Base-by-base conservation (phyloP, 1,284 basidiomycete genomes). In the Mycena citricolor region DNA sequence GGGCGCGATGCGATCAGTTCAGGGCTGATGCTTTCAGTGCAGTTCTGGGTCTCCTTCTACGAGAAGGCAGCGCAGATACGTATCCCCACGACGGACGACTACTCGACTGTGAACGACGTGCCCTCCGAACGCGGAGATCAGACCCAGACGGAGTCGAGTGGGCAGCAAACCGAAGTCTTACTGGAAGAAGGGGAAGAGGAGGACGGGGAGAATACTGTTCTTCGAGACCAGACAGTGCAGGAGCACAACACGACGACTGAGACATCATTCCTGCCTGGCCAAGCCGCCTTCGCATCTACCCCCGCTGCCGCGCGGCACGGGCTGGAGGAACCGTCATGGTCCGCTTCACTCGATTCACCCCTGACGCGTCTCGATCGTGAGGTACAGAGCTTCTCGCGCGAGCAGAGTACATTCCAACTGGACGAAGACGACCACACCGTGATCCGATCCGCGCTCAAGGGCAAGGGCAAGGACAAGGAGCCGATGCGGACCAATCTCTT, bases 21-120 rank as follows among this genome's bases (percentile, higher is more conserved):
- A n/a, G n/a, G n/a, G n/a, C n/a, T n/a, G n/a, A n/a, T n/a, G n/a
- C n/a, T n/a, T n/a, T n/a, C n/a, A n/a, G n/a, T 23, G 5, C 53
- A 93, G 86, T 97, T 97, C 64, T 97, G 94, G 94, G 84, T 86
- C n/a, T 85, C 86, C 1, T 97, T 97, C 72, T 97, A 91, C 62
- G 91, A 94, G 60, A 80, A 86, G 54, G 90, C 92, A 5, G 92
- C 93, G 2, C 84, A 92, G 56, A 86, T 94, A 30, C 81, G 83
- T 31, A 85, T 93, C 39, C 83, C 85, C 16, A 79, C 81, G 8
- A 75, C 76, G 43, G 83, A 83, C 24, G 82, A 90, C 42, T 73
- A 81, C 55, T 76, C 71, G 17, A 74, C 73, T 8, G 64, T 71
- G 22, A 73, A 78, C 37, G 79, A 79, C 24, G 66, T 72, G 13